phyloP scores from a whole-genome alignment of 2,329 filamentous ascomycete species.

The Trichoderma hamatum region DNA sequence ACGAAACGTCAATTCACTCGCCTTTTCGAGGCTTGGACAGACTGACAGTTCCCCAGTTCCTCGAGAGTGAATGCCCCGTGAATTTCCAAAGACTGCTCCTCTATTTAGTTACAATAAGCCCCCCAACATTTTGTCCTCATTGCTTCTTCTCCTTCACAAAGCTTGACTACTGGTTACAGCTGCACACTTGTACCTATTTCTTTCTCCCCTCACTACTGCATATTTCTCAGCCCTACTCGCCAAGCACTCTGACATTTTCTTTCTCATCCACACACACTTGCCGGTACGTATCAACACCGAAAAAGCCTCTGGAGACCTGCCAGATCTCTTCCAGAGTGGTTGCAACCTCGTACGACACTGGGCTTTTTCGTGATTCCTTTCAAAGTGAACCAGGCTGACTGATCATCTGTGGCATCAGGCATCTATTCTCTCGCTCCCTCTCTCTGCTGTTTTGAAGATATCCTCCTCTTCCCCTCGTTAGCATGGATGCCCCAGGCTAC shows the following conservation, averaged over 20 bases:
- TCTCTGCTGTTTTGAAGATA: not conserved
- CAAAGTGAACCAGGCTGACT: not conserved
- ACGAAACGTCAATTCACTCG: conserved; percentile 15
- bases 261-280: not conserved
- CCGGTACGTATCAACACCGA: not conserved
- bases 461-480: not conserved
- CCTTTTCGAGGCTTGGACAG: not conserved
- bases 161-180: not conserved
- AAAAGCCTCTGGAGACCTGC: no score
- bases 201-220: not conserved
- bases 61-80: conserved; percentile 7
- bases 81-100: not conserved
- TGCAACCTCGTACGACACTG: not conserved
- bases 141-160: not conserved
- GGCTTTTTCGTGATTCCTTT: not conserved
- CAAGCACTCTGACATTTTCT: not conserved
- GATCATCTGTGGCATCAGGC: not conserved
- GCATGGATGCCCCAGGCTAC: not conserved
- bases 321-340: not conserved
- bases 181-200: not conserved
- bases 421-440: not conserved
- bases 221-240: conserved; percentile 21
- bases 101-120: conserved; percentile 4
- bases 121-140: not conserved
- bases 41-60: not conserved